These are phyloP conservation scores for Citrus glauca DNA, from an alignment of 345 rosid species.

Conservation along the genomic window DNA sequence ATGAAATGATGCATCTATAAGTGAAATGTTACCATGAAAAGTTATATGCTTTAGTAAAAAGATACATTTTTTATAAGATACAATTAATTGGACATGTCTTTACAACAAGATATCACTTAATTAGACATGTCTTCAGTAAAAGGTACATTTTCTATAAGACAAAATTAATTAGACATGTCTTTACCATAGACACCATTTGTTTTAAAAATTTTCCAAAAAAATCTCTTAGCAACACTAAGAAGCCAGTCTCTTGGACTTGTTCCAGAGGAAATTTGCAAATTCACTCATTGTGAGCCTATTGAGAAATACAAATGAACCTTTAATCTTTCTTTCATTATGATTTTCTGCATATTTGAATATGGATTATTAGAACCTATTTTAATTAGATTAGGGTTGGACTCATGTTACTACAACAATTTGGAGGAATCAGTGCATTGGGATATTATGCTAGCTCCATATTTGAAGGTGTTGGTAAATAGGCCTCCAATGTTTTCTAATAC, in stretches of 20 bases:
- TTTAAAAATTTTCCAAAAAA: not conserved
- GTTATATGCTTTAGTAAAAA: too few relatives aligned
- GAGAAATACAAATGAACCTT: not conserved
- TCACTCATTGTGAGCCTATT: constrained; percentile 32
- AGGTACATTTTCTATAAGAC: too few relatives aligned
- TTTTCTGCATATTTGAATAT: too few relatives aligned
- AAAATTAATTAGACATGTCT: too few relatives aligned
- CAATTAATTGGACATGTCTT: too few relatives aligned
- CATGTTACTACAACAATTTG: constrained; percentile 39
- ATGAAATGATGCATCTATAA: too few relatives aligned
- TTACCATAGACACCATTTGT: too few relatives aligned
- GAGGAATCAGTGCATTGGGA: constrained; percentile 28
- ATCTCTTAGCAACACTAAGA: constrained; percentile 18
- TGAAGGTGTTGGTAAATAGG: constrained; percentile 34
- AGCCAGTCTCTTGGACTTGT: constrained; percentile 27
- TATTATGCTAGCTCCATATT: constrained; percentile 35
- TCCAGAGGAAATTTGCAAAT: constrained; percentile 36
- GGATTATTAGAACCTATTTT: not conserved
- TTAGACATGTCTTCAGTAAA: too few relatives aligned
- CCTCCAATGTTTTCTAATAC: not conserved
- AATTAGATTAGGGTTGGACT: constrained; percentile 37
- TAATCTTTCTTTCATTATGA: too few relatives aligned
- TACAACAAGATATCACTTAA: too few relatives aligned
- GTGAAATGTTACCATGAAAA: too few relatives aligned
- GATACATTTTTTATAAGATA: too few relatives aligned